Evolutionary conservation across 2,329 filamentous ascomycete species (phyloP).

Genomic region (Sphaerulina musiva): DNA sequence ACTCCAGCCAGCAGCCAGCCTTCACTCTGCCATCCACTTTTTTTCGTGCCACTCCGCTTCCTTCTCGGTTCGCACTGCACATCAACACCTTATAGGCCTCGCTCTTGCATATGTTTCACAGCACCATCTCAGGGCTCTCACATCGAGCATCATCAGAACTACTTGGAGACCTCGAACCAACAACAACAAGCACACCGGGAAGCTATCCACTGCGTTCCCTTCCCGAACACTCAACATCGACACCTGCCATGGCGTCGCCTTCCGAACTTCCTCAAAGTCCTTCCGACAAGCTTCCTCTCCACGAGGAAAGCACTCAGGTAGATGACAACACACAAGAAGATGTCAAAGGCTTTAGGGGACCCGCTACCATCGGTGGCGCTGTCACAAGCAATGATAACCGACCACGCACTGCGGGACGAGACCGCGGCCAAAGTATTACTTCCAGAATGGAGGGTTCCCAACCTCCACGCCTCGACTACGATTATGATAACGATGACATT

Average conservation of each 20-base stretch:
- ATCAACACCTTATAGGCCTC: slow-evolving; percentile 5
- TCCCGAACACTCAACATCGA: slow-evolving; percentile 7
- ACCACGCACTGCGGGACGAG: slow-evolving; percentile 11
- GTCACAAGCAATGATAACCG: background rate
- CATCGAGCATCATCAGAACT: slow-evolving; percentile 9
- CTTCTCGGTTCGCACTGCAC: slow-evolving; percentile 1
- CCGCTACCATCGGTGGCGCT: slow-evolving; percentile 3
- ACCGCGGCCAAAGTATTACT: slow-evolving; percentile 17
- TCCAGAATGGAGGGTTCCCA: slow-evolving; percentile 16
- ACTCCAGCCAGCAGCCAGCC: slow-evolving; percentile 9
- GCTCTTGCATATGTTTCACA: slow-evolving; percentile 6
- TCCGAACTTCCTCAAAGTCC: background rate
- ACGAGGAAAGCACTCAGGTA: slow-evolving; percentile 1
- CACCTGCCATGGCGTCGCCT: slow-evolving; percentile 7
- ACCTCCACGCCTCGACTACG: slow-evolving; percentile 20
- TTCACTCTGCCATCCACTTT: slow-evolving; percentile 7
- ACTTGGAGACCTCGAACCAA: slow-evolving; percentile 1
- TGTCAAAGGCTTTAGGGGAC: slow-evolving; percentile 8
- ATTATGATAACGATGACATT: slow-evolving; percentile 17
- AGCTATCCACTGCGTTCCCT: slow-evolving; percentile 8
- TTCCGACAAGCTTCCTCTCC: background rate
- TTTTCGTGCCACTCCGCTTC: background rate
- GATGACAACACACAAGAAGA: slow-evolving; percentile 14
- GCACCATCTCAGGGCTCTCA: slow-evolving; percentile 4
- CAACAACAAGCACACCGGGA: background rate